Evolutionary conservation across 2,329 filamentous ascomycete genomes (phyloP).

Genomic region (Epichloe aotearoae): DNA sequence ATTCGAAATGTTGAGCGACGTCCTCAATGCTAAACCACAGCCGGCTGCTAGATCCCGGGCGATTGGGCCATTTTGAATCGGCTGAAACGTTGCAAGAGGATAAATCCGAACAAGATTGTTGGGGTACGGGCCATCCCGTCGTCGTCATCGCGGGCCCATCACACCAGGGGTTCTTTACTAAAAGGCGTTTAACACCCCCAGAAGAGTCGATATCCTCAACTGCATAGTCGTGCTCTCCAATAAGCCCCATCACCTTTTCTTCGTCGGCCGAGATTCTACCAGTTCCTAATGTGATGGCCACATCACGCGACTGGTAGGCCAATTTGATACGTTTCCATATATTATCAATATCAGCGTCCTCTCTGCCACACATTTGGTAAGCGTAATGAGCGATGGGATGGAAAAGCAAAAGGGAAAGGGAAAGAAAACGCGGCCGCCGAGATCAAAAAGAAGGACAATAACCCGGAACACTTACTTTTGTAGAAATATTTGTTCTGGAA

Average conservation of each 20-base stretch:
- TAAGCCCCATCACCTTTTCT: conserved; percentile 68
- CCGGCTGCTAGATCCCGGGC: conserved; percentile 42
- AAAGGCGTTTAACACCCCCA: conserved; percentile 49
- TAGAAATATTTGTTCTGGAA: conserved; percentile 87
- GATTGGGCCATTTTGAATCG: background rate
- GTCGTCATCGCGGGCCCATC: conserved; percentile 56
- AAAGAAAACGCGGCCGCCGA: background rate
- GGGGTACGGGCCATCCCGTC: conserved; percentile 7
- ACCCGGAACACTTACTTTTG: conserved; percentile 41
- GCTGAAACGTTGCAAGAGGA: background rate
- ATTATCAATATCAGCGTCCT: conserved; percentile 61
- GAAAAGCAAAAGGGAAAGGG: background rate
- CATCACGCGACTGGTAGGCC: conserved; percentile 64
- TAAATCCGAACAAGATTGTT: conserved; percentile 8
- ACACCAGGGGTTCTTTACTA: conserved; percentile 95
- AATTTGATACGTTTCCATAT: conserved; percentile 68
- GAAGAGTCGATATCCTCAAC: conserved; percentile 63
- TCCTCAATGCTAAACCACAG: conserved; percentile 91
- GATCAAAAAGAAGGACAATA: background rate
- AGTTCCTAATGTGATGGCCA: conserved; percentile 82
- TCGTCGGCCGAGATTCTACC: conserved; percentile 66
- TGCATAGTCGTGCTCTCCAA: conserved; percentile 88
- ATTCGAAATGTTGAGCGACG: conserved; percentile 84
- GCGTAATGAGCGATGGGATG: background rate
- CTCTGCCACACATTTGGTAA: conserved; percentile 28